phyloP scores from a whole-genome alignment of 2,329 filamentous ascomycete species.

The Arthrobotrys pseudoclavata region DNA sequence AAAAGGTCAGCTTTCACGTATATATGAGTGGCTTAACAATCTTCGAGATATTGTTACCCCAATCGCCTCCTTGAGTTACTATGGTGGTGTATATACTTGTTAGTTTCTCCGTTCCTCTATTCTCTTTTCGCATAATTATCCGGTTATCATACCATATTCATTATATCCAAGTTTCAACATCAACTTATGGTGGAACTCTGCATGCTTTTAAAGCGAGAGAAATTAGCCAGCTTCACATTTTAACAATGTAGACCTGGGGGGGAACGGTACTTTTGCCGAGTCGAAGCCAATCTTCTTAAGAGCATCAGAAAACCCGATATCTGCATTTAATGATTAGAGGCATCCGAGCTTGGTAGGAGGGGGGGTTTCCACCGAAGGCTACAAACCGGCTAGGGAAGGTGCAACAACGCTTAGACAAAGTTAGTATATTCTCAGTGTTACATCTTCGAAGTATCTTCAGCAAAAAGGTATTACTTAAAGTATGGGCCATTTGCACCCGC shows the following conservation, averaged over 20 bases:
- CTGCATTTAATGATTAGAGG: constrained; percentile 5
- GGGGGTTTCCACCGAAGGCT: neutral
- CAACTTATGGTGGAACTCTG: constrained; percentile 65
- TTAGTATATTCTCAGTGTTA: neutral
- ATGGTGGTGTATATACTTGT: neutral
- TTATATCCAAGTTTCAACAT: constrained; percentile 67
- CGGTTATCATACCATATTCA: constrained; percentile 61
- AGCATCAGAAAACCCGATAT: constrained; percentile 67
- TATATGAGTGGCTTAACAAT: constrained; percentile 58
- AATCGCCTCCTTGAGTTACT: constrained; percentile 65
- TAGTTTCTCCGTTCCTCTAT: constrained; percentile 47
- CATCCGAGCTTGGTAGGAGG: neutral
- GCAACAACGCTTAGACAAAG: constrained; percentile 66
- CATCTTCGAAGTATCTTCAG: neutral
- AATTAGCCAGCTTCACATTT: too few relatives aligned
- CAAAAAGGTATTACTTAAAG: constrained; percentile 32
- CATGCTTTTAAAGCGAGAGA: constrained; percentile 61
- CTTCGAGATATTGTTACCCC: constrained; percentile 59
- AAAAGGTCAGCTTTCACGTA: constrained; percentile 13
- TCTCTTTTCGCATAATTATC: too few relatives aligned
- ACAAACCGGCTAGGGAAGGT: constrained; percentile 64
- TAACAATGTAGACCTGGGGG: too few relatives aligned
- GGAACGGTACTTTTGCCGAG: constrained; percentile 29
- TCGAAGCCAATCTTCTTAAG: constrained; percentile 64
- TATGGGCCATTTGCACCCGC: constrained; percentile 29